Base-by-base conservation (phyloP, 2,329 filamentous ascomycete species). In the Colletotrichum phormii region DNA sequence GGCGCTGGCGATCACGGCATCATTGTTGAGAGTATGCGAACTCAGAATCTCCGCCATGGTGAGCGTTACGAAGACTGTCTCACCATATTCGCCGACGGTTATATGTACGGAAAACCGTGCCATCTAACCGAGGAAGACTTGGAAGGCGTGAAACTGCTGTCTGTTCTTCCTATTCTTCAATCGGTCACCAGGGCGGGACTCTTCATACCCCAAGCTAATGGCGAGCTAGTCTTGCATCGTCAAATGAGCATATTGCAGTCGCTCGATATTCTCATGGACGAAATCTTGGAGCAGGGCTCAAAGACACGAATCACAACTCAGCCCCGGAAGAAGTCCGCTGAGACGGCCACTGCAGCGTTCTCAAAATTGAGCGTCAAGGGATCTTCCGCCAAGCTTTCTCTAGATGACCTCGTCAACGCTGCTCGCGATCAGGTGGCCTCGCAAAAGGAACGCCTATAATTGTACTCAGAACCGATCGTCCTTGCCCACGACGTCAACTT, bases 211-310 rank as follows among this genome's bases (percentile, higher is more conserved):
- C 76, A 78, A 22, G 69, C 76, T 0, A 73, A 71, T 0, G 82
- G 82, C 13, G 77, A 81, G 42, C 75, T 87, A 1, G 78, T 88
- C 13, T 71, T 88, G 1, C 35, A 75, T 51, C 80, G 86, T 72
- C 85, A 87, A 67, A 53, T 75, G 1, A 76, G 74, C 4, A 63
- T 86, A 0, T 53, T 87, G 0, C 81, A 83, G 60, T 12, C 18
- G 6, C 82, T 87, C 35, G 84, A 82, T 67, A 79, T 84, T n/a
- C 75, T 85, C 1, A 76, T 87, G 5, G 82, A 84, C 1, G 80
- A 84, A 51, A 83, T 88, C 35, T 77, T 88, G 1, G 80, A 85
- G 0, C 72, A 77, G 49, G 82, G 80, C 4, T 84, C 83, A 0
- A 77, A 77, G 3, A 78, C 76, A 1, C 79, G 79, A 31, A 73